Conservation (phyloP, 768 basidiomycete genomes). For the Chalciporus chontae region DNA sequence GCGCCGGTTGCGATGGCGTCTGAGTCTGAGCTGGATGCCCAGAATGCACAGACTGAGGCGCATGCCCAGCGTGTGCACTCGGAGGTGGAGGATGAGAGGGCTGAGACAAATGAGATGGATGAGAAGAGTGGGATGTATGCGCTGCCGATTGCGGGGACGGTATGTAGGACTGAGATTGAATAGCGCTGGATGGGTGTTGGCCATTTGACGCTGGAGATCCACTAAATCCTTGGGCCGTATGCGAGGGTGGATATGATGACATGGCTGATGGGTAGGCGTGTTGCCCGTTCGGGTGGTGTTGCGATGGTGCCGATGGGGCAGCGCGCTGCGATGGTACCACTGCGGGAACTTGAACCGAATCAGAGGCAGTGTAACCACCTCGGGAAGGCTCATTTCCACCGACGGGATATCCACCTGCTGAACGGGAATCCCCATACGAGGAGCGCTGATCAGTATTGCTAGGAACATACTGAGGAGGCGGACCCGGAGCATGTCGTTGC, state of each 20-base stretch:
- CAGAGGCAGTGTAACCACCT: constrained; percentile 13
- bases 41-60: constrained; percentile 13
- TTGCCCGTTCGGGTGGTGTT: constrained; percentile 21
- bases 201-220: constrained; percentile 17
- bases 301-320: constrained; percentile 7
- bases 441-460: constrained; percentile 15
- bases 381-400: constrained; percentile 11
- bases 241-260: constrained; percentile 14
- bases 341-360: constrained; percentile 12
- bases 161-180: constrained; percentile 20
- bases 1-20: constrained; percentile 23
- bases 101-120: constrained; percentile 11
- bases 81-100: constrained; percentile 14
- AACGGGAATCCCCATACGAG: constrained; percentile 23
- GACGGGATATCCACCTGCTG: constrained; percentile 13
- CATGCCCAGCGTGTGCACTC: constrained; percentile 7
- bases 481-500: constrained; percentile 16
- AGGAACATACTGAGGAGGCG: constrained; percentile 15
- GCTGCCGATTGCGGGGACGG: constrained; percentile 4
- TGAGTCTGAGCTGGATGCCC: constrained; percentile 13
- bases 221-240: constrained; percentile 11
- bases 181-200: constrained; percentile 10
- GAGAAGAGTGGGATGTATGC: constrained; percentile 12
- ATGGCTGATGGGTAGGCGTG: constrained; percentile 19
- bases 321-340: constrained; percentile 20